phyloP scores from a whole-genome alignment of 176 grass and related monocot genomes.

The Phyllostachys edulis region DNA sequence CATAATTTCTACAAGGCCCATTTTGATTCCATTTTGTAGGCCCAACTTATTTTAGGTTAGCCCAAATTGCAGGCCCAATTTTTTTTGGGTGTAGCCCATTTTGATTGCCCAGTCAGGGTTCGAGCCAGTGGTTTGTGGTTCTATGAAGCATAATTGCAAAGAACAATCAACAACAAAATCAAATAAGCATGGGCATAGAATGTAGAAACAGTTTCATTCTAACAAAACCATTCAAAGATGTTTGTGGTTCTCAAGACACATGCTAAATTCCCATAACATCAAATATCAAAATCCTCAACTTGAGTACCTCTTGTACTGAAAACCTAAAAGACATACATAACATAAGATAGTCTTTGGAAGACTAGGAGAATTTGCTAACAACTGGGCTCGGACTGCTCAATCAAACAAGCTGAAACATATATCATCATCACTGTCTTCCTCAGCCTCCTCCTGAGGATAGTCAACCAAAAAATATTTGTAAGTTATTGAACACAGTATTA shows the following conservation, averaged over 20 bases:
- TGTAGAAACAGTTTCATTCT: conserved; percentile 24
- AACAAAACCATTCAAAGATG: not conserved
- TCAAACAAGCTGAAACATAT: conserved; percentile 83
- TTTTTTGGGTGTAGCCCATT: too few relatives aligned
- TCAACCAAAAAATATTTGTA: not conserved
- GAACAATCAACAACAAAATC: not conserved
- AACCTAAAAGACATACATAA: conserved; percentile 26
- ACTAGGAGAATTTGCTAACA: too few relatives aligned
- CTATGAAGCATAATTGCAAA: not conserved
- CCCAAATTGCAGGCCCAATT: too few relatives aligned
- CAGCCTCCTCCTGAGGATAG: conserved; percentile 49
- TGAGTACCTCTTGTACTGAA: conserved; percentile 18
- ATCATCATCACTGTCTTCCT: conserved; percentile 80
- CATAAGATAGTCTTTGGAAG: too few relatives aligned
- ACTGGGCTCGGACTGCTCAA: too few relatives aligned
- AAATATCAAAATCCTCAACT: conserved; percentile 40
- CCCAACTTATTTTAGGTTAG: too few relatives aligned
- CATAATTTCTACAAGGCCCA: too few relatives aligned
- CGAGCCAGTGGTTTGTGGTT: too few relatives aligned
- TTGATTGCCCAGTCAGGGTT: too few relatives aligned
- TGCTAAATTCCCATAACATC: not conserved
- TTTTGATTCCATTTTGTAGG: too few relatives aligned
- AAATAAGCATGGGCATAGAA: not conserved
- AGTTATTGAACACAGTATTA: too few relatives aligned
- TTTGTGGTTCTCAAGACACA: conserved; percentile 15